phyloP scores from a whole-genome alignment of 1,284 basidiomycete species.

The Pseudomicrostroma phylloplanum region DNA sequence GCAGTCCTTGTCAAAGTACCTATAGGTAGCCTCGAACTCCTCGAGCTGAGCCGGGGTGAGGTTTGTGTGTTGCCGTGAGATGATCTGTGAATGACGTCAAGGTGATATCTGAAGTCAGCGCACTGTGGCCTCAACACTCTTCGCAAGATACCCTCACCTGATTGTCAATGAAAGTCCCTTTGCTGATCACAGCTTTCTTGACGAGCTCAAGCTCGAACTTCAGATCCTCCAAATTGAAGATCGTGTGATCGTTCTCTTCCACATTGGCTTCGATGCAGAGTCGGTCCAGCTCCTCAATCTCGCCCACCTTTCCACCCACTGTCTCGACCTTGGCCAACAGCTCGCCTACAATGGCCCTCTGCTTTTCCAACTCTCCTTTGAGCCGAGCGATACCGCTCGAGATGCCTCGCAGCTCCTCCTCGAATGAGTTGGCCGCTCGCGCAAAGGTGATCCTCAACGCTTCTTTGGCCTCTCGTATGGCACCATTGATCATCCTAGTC shows the following conservation, averaged over 20 bases:
- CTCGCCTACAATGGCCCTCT: conserved; percentile 24
- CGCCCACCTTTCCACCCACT: conserved; percentile 21
- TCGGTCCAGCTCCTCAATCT: conserved; percentile 36
- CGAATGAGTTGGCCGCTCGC: conserved; percentile 74
- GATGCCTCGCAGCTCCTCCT: conserved; percentile 50
- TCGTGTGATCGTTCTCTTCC: conserved; percentile 93
- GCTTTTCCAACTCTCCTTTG: conserved; percentile 31
- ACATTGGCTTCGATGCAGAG: conserved; percentile 84
- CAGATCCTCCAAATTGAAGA: conserved; percentile 82
- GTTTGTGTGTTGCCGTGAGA: conserved; percentile 83
- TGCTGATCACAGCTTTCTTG: conserved; percentile 73
- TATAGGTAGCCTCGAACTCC: conserved; percentile 94
- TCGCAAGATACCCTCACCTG: conserved; percentile 58
- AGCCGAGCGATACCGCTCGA: conserved; percentile 27
- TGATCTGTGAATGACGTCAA: conserved; percentile 60
- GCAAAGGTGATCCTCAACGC: conserved; percentile 75
- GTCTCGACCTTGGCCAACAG: conserved; percentile 25
- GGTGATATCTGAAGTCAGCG: not conserved
- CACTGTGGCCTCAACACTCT: not conserved
- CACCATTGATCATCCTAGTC: conserved; percentile 78
- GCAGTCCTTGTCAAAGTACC: conserved; percentile 91
- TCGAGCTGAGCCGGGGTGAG: conserved; percentile 91
- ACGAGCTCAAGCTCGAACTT: conserved; percentile 82
- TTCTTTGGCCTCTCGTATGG: conserved; percentile 66
- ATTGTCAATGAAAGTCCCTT: conserved; percentile 91